Evolutionary conservation across 2,329 filamentous ascomycete genomes (phyloP).

Genomic region (Diplodia corticola): DNA sequence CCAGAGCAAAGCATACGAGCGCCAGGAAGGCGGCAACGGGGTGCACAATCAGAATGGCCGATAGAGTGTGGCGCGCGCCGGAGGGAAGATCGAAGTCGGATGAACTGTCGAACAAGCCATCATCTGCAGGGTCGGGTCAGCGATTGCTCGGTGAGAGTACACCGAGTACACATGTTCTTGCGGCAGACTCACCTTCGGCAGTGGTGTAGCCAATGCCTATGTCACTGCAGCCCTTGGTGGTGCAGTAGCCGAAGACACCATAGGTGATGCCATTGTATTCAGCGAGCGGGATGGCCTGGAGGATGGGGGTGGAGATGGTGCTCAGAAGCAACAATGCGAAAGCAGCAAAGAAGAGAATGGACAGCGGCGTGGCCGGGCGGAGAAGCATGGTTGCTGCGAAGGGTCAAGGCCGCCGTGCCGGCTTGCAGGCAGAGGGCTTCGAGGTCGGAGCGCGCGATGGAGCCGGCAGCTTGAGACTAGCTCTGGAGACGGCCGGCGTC

Average conservation of each 20-base stretch:
- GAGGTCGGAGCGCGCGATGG: neutral
- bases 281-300: constrained; percentile 80
- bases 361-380: constrained; percentile 87
- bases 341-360: constrained; percentile 79
- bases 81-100: constrained; percentile 65
- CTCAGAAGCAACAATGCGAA: constrained; percentile 84
- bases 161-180: neutral
- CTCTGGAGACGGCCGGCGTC: constrained; percentile 11
- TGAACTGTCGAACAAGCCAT: constrained; percentile 49
- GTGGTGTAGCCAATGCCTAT: constrained; percentile 84
- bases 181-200: constrained; percentile 56
- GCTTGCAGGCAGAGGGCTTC: constrained; percentile 22
- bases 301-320: constrained; percentile 87
- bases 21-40: constrained; percentile 86
- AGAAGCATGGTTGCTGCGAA: constrained; percentile 62
- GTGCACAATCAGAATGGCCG: constrained; percentile 86
- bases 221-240: constrained; percentile 62
- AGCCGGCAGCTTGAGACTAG: neutral
- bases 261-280: constrained; percentile 75
- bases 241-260: constrained; percentile 90
- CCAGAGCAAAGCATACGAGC: constrained; percentile 79
- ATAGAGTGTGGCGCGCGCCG: constrained; percentile 67
- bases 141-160: neutral
- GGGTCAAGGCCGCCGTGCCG: constrained; percentile 19
- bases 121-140: constrained; percentile 27